Base-by-base conservation (phyloP, 495 filamentous ascomycete species). In the Saxophila tyrrhenica region DNA sequence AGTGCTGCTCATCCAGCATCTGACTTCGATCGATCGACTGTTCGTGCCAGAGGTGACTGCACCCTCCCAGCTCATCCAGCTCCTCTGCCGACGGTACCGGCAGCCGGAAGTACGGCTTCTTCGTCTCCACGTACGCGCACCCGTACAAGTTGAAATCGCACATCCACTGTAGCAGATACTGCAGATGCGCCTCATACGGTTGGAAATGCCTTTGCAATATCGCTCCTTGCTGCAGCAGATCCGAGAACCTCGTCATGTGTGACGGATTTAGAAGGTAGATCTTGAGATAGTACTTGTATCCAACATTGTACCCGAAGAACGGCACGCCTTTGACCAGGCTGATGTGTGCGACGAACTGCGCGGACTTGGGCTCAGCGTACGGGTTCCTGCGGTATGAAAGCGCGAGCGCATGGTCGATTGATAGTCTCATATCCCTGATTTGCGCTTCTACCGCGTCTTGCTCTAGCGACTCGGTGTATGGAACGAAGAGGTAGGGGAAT, bases 91-190 rank as follows among this genome's bases (percentile, higher is more conserved):
- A 69, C 1, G 94, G 91, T 8, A 96, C 75, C 3, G 89, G 88
- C 35, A 71, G 69, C 50, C 94, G 79, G 61, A 95, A 96, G 39
- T 66, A 74, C 24, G 79, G 77, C 42, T 79, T 84, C 11, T 66
- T 67, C 60, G 82, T 86, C 47, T 84, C 77, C 65, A 98, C 82
- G 63, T 87, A 95, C 25, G 78, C 82, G 64, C 92, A 98, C 11
- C 92, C 92, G 64, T 91, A 95, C 59, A 98, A 73, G 60, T 94
- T 97, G 74, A 89, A 97, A 64, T 98, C 94, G 59, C 84, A 85
- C 91, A 97, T 95, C 80, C 94, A 97, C 71, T 96, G 94, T 1
- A 90, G 76, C 9, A 95, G 69, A 68, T 85, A 97, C 66, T 94
- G 85, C 41, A 97, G 67, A 67, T 97, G 94, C 46, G 84, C 88